Evolutionary conservation across 306 rosid species (phyloP), one percentile per base, ranked within the genome.

Genomic region (Begonia loranthoides): DNA sequence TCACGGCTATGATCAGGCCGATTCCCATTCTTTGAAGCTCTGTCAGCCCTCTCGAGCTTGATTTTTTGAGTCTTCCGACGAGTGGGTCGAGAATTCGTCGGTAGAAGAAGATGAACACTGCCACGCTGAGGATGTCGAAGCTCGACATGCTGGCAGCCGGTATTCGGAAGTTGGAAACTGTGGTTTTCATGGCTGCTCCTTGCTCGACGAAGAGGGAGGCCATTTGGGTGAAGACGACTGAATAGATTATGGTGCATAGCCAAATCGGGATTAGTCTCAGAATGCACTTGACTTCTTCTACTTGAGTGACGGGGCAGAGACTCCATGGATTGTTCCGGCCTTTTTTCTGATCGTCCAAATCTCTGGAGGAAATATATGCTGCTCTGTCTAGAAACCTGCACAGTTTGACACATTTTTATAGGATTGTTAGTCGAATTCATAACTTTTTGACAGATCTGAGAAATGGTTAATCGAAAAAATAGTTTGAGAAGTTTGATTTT

Each of bases 131-230:
- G 55, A 92, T 80, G 71, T 92, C 99, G 22, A 92, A 86, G 94
- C 96, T 80, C 14, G 99, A 92, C 99, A 92, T 92, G 73, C 99
- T 92, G 0, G 99, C 99, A 3, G 99, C 77, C 16, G 99, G 99
- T 61, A 92, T 79, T 57, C 33, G 69, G 76, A 92, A 92, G 64
- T 61, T 43, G 51, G 93, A 80, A 51, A 92, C 46, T 0, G 77
- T 77, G 34, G 94, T 78, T 58, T 92, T 80, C 99, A 92, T 92
- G 63, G 88, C 99, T 1, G 94, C 93, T 12, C 99, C 99, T 77
- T 92, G 99, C 76, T 86, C 99, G 47, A 92, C 99, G 51, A 92
- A 92, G 65, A 92, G 96, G 14, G 99, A 92, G 38, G 95, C 96
- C 99, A 92, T 92, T 70, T 92, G 99, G 55, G 99, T 86, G 72